Percentiles rank a stretch among this genome's conserved stretches.
phyloP scores from a whole-genome alignment of 2,329 filamentous ascomycete genomes.

The Arthrobotrys pseudoclavata region DNA sequence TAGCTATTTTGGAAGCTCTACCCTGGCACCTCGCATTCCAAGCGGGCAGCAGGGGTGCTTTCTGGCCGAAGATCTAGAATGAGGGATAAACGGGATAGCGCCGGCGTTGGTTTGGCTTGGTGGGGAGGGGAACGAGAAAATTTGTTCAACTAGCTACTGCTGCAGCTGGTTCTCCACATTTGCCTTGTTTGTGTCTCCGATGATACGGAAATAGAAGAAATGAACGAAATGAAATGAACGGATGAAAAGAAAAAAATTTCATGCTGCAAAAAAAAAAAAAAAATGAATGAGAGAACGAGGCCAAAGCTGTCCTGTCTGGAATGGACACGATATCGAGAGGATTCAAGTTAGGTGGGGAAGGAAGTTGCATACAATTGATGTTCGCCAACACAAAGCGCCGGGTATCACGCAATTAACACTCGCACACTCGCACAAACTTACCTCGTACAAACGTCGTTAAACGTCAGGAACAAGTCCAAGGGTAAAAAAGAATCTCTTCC shows the following conservation, averaged over 20 bases:
- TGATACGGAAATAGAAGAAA: constrained; percentile 17
- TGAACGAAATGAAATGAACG: constrained; percentile 10
- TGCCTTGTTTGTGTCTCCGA: constrained; percentile 30
- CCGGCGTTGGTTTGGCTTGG: constrained; percentile 27
- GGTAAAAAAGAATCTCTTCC: neutral
- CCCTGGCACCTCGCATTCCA: constrained; percentile 57
- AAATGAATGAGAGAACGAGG: neutral
- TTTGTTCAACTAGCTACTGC: constrained; percentile 31
- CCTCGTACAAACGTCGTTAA: constrained; percentile 40
- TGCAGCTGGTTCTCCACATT: constrained; percentile 17
- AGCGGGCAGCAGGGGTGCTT: constrained; percentile 54
- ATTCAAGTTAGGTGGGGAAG: neutral
- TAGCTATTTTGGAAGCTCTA: constrained; percentile 59
- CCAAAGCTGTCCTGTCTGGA: constrained; percentile 10
- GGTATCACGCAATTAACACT: constrained; percentile 21
- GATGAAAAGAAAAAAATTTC: constrained; percentile 23
- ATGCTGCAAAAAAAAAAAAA: neutral
- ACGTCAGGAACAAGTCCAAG: constrained; percentile 32
- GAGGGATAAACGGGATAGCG: constrained; percentile 56
- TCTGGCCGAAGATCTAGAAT: constrained; percentile 60
- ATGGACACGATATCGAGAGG: constrained; percentile 6
- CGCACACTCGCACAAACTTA: constrained; percentile 31
- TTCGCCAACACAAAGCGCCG: constrained; percentile 26
- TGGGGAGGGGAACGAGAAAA: constrained; percentile 30
- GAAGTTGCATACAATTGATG: neutral